Conservation (phyloP, 2,329 filamentous ascomycete species). For the Alternaria metachromatica region DNA sequence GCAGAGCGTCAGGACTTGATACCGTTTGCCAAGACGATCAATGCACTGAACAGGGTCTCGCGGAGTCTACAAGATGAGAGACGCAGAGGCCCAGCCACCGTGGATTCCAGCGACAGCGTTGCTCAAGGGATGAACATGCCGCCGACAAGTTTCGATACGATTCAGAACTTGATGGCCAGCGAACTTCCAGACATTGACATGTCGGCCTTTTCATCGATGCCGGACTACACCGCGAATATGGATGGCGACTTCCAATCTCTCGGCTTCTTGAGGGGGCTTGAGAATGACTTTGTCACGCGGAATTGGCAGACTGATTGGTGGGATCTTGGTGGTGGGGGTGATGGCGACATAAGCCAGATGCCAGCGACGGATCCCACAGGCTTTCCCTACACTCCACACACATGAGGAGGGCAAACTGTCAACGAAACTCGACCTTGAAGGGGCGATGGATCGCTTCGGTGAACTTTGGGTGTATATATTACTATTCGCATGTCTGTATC, state of each 20-base stretch:
- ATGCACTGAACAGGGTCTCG: slow-evolving; percentile 38
- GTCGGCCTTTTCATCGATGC: slow-evolving; percentile 22
- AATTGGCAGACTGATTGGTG: slow-evolving; percentile 42
- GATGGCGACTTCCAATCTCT: slow-evolving; percentile 32
- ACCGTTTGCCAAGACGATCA: slow-evolving; percentile 35
- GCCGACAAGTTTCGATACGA: slow-evolving; percentile 10
- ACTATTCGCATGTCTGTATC: not conserved
- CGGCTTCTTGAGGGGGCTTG: slow-evolving; percentile 35
- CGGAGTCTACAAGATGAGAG: slow-evolving; percentile 33
- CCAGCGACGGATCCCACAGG: not conserved
- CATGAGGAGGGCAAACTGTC: not conserved
- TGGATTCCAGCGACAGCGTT: not conserved
- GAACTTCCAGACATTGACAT: slow-evolving; percentile 24
- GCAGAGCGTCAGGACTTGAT: slow-evolving; percentile 19
- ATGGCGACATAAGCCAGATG: not conserved
- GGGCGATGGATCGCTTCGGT: not conserved
- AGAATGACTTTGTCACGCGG: slow-evolving; percentile 37
- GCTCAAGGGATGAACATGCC: not conserved
- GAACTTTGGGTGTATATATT: not conserved
- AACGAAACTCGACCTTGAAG: not conserved
- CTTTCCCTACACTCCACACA: not conserved
- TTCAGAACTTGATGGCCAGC: slow-evolving; percentile 16
- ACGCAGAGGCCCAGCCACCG: not conserved
- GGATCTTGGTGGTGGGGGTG: slow-evolving; percentile 27
- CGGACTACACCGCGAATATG: slow-evolving; percentile 23